These are phyloP conservation scores for Teunomyces funiuensis DNA, from an alignment of 805 yeast genomes.

Conservation along the genomic window DNA sequence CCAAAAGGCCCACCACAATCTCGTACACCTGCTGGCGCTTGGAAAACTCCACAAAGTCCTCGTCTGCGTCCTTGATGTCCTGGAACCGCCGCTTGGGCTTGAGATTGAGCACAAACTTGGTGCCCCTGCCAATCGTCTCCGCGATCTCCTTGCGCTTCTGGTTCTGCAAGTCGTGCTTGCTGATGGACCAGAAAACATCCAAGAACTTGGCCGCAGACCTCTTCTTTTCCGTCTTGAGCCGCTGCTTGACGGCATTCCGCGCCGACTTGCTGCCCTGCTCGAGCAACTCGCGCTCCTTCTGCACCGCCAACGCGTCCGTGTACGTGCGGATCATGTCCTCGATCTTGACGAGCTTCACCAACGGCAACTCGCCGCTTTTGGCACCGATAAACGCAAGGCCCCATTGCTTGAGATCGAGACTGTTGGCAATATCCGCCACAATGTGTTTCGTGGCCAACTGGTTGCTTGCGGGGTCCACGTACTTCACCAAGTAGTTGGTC, in stretches of 20 bases:
- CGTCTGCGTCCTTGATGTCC: conserved; percentile 9
- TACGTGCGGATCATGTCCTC: conserved; percentile 35
- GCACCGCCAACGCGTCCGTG: conserved; percentile 31
- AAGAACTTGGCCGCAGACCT: conserved; percentile 46
- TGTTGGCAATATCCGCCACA: conserved; percentile 34
- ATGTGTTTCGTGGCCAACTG: conserved; percentile 18
- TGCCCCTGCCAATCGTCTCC: not conserved
- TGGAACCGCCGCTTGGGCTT: conserved; percentile 2
- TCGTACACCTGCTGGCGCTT: conserved; percentile 16
- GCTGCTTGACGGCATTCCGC: conserved; percentile 23
- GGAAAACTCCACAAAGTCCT: conserved; percentile 3
- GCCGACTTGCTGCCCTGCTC: conserved; percentile 35
- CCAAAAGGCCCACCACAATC: conserved; percentile 25
- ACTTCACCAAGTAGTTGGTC: conserved; percentile 24
- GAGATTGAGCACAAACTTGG: conserved; percentile 4
- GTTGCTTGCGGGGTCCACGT: conserved; percentile 21
- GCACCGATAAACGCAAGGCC: conserved; percentile 25
- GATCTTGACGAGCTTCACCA: conserved; percentile 26
- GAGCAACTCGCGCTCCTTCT: conserved; percentile 30
- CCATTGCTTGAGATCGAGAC: conserved; percentile 21
- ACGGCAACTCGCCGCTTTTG: conserved; percentile 21
- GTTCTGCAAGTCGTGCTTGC: conserved; percentile 48
- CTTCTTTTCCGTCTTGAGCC: conserved; percentile 35
- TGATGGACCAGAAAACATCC: conserved; percentile 56
- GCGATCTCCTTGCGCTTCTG: conserved; percentile 54